phyloP scores from a whole-genome alignment of 2,329 filamentous ascomycete genomes.

The Diaporthe velutina region DNA sequence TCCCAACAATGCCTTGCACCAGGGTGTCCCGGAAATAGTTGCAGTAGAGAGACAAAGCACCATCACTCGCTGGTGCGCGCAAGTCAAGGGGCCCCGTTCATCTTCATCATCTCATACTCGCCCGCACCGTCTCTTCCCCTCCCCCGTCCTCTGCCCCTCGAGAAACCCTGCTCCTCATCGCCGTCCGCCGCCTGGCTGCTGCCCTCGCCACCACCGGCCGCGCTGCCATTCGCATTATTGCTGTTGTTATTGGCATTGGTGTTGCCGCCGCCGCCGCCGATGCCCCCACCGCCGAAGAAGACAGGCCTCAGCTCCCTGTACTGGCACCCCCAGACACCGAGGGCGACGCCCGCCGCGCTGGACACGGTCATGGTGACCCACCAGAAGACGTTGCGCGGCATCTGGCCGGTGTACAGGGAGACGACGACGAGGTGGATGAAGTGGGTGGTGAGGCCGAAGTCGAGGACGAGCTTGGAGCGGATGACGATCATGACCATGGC shows the following conservation, averaged over 20 bases:
- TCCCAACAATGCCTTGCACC: neutral
- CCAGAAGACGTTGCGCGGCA: constrained; percentile 88
- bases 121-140: constrained; percentile 67
- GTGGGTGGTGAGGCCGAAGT: constrained; percentile 88
- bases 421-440: constrained; percentile 55
- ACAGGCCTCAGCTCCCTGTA: constrained; percentile 92
- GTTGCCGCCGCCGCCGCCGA: constrained; percentile 53
- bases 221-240: constrained; percentile 41
- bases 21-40: neutral
- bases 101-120: constrained; percentile 76
- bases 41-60: neutral
- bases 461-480: constrained; percentile 92
- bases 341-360: constrained; percentile 60
- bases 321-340: constrained; percentile 92
- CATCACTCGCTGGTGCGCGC: neutral
- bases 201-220: constrained; percentile 40
- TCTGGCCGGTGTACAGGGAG: constrained; percentile 79
- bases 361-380: constrained; percentile 74
- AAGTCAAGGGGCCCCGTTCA: constrained; percentile 52
- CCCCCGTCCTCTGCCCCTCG: constrained; percentile 63
- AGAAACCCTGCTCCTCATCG: constrained; percentile 64
- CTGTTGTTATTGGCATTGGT: constrained; percentile 41
- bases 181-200: constrained; percentile 42
- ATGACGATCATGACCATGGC: constrained; percentile 86
- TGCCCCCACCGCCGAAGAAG: constrained; percentile 75